These are phyloP conservation scores for Lodderomyces pseudojiufengensis DNA, from an alignment of 1,139 yeast genomes.

Conservation along the genomic window DNA sequence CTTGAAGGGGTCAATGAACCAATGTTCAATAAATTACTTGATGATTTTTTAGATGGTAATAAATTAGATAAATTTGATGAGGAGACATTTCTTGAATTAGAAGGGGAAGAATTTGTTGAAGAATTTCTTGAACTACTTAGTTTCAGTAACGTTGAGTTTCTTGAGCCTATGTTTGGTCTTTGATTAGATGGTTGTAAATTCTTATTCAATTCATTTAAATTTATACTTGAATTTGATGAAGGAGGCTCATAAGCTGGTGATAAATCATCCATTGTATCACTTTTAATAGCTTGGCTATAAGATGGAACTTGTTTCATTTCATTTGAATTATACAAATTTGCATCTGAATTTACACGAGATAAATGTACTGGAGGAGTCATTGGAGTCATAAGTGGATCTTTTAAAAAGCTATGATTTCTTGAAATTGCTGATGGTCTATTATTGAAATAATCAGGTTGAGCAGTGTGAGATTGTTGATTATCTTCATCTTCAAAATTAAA, in stretches of 20 bases:
- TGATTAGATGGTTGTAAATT: constrained; percentile 10
- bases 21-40: constrained; percentile 6
- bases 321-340: constrained; percentile 12
- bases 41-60: constrained; percentile 5
- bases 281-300: constrained; percentile 68
- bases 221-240: constrained; percentile 41
- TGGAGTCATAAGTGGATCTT: constrained; percentile 7
- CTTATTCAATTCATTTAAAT: constrained; percentile 25
- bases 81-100: constrained; percentile 28
- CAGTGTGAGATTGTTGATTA: too few species aligned
- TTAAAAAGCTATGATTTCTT: constrained; percentile 12
- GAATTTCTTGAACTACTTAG: constrained; percentile 14
- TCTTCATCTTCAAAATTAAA: constrained; percentile 44
- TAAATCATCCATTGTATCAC: constrained; percentile 46
- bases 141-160: constrained; percentile 6
- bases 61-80: constrained; percentile 18
- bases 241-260: constrained; percentile 66
- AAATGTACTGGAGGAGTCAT: constrained; percentile 53
- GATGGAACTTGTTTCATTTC: constrained; percentile 72
- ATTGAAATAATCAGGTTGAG: constrained; percentile 5
- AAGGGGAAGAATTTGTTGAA: constrained; percentile 26
- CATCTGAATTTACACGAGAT: constrained; percentile 55
- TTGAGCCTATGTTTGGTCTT: constrained; percentile 18
- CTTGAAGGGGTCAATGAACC: constrained; percentile 4
- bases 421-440: constrained; percentile 9